A percentile compares a stretch with the other conserved stretches of the same genome.
phyloP scores from a whole-genome alignment of 2,329 filamentous ascomycete species.

The Paracoccidioides lutzii region DNA sequence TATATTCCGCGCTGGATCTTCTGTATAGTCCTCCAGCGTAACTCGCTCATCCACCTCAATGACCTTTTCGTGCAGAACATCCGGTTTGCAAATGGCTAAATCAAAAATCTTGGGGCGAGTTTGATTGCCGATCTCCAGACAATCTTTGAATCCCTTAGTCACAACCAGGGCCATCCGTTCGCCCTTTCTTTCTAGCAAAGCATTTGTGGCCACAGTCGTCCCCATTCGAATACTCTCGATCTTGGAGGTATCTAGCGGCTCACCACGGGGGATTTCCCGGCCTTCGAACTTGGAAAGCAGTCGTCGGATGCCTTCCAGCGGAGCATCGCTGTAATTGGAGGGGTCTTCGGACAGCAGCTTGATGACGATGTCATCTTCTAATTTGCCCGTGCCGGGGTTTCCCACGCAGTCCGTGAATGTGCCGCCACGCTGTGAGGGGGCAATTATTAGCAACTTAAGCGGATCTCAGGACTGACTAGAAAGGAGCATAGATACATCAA shows the following conservation, averaged over 20 bases:
- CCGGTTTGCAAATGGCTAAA: constrained; percentile 71
- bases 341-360: constrained; percentile 86
- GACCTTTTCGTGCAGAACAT: constrained; percentile 72
- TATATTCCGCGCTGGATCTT: constrained; percentile 58
- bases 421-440: constrained; percentile 51
- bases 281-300: constrained; percentile 67
- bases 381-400: constrained; percentile 55
- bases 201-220: constrained; percentile 88
- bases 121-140: constrained; percentile 80
- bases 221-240: constrained; percentile 94
- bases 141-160: constrained; percentile 78
- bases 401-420: constrained; percentile 91
- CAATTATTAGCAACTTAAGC: constrained; percentile 4
- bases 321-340: constrained; percentile 79
- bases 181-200: constrained; percentile 77
- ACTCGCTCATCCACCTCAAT: constrained; percentile 87
- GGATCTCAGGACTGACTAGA: not conserved
- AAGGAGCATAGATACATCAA: constrained; percentile 19
- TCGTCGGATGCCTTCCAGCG: constrained; percentile 78
- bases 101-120: constrained; percentile 83
- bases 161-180: constrained; percentile 79
- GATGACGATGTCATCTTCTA: constrained; percentile 65
- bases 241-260: constrained; percentile 64
- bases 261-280: constrained; percentile 63
- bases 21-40: constrained; percentile 81